Base-by-base conservation (phyloP, 768 basidiomycete genomes). In the Psilocybe cyanescens region DNA sequence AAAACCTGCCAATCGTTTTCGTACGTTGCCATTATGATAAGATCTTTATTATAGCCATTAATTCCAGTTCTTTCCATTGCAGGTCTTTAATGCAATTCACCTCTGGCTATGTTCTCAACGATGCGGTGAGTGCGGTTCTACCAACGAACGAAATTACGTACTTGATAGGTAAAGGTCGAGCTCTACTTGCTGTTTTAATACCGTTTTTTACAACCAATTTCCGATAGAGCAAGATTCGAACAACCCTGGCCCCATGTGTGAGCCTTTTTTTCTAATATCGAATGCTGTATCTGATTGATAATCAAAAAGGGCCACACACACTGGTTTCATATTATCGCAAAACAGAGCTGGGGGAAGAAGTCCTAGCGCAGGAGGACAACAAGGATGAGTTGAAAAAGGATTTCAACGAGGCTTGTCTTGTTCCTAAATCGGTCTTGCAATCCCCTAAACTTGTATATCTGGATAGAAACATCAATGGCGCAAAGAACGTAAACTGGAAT, bases 401-500 rank as follows among this genome's bases (percentile, higher is more conserved):
- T 12, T 51, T 11, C 30, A n/a, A 30, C 8, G 30, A 29, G 49
- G 49, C 16, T 16, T n/a, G 29, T 37, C 7, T 8, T 7, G 31
- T 3, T 37, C 35, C 4, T 17, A 1, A 31, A 8, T 53, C 7
- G 24, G 24, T 49, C 47, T 8, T 24, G 8, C 24, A 49, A 24
- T 8, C 16, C 30, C 4, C 30, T 33, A 12, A 31, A 12, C 3
- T 29, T n/a, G 30, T 51, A 4, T 12, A 24, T 24, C n/a, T 51
- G 24, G 16, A 12, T 31, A 37, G 49, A 11, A 5, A 29, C 2
- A n/a, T 12, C 8, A 6, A 5, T 7, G 31, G 2, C 51, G 51
- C 17, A 4, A 14, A 12, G n/a, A 35, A 37, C 51, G 51, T 33
- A 35, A 48, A 7, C n/a, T 9, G 8, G 56, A 66, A 57, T 72